A percentile compares a stretch with the other conserved stretches of the same genome.
phyloP scores from a whole-genome alignment of 2,329 filamentous ascomycete species.

The Lachnellula hyalina region DNA sequence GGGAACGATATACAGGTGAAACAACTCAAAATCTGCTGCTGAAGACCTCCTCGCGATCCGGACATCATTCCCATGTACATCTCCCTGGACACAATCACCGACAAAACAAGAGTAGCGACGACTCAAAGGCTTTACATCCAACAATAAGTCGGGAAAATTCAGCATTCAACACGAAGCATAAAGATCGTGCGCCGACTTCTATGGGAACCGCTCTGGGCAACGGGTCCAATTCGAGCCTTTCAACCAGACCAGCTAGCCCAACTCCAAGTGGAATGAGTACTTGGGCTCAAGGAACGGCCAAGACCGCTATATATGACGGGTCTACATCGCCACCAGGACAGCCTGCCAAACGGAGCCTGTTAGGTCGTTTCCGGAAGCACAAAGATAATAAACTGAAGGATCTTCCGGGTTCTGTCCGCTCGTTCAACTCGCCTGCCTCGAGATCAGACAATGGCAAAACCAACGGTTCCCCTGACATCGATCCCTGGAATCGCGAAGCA shows the following conservation, averaged over 20 bases:
- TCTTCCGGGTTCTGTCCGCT: constrained; percentile 48
- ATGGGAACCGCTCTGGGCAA: constrained; percentile 26
- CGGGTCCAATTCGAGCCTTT: constrained; percentile 25
- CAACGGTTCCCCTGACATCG: constrained; percentile 24
- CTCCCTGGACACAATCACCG: constrained; percentile 58
- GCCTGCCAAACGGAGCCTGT: constrained; percentile 25
- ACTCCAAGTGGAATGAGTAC: constrained; percentile 69
- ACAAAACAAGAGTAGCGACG: constrained; percentile 67
- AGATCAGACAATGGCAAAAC: constrained; percentile 17
- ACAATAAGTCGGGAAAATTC: constrained; percentile 72
- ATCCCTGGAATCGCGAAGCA: constrained; percentile 27
- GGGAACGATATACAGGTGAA: constrained; percentile 55
- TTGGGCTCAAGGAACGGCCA: constrained; percentile 34
- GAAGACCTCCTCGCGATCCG: constrained; percentile 57
- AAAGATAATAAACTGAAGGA: constrained; percentile 48
- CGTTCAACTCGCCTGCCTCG: constrained; percentile 37
- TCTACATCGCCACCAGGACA: constrained; percentile 35
- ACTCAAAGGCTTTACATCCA: constrained; percentile 62
- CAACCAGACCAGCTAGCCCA: constrained; percentile 70
- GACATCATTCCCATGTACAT: constrained; percentile 51
- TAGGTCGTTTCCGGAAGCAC: constrained; percentile 33
- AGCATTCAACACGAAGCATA: constrained; percentile 41
- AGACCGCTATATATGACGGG: constrained; percentile 40
- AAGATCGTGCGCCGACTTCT: constrained; percentile 41
- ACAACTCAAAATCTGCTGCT: constrained; percentile 46